These are phyloP conservation scores for Sphagnum fallax DNA, from an alignment of 228 moss, liverwort and hornwort species.

Conservation along the genomic window DNA sequence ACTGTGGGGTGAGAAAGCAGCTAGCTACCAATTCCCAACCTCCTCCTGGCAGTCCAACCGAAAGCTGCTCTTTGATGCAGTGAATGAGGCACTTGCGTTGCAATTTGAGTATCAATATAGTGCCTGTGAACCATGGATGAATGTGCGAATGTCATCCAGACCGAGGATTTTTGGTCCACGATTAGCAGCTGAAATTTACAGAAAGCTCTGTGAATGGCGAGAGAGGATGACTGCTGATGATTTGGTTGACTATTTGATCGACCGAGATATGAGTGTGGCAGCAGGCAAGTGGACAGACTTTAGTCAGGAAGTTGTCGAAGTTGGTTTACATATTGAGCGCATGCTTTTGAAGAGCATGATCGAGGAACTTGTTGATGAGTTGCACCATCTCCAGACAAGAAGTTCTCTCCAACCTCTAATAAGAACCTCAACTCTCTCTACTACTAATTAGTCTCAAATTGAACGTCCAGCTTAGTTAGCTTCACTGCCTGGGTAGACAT, in stretches of 20 bases:
- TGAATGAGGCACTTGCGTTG: constrained; percentile 39
- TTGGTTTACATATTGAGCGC: constrained; percentile 31
- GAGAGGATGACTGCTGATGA: constrained; percentile 18
- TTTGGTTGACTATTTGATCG: constrained; percentile 19
- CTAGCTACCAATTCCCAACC: too few species aligned
- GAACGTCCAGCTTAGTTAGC: too few species aligned
- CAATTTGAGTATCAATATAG: constrained; percentile 23
- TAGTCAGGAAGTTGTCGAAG: constrained; percentile 20
- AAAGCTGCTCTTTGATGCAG: constrained; percentile 46
- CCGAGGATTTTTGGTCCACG: constrained; percentile 20
- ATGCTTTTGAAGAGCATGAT: constrained; percentile 27
- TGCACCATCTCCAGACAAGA: background rate
- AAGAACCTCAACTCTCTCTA: too few species aligned
- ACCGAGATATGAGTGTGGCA: constrained; percentile 43
- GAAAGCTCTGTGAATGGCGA: constrained; percentile 41
- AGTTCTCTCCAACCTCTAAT: too few species aligned
- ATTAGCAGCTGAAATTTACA: constrained; percentile 42
- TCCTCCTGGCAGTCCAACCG: constrained; percentile 37
- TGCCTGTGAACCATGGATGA: constrained; percentile 22
- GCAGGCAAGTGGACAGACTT: constrained; percentile 39
- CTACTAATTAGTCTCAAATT: too few species aligned
- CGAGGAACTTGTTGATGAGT: constrained; percentile 28
- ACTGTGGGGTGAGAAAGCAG: too few species aligned
- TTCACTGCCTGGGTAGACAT: too few species aligned
- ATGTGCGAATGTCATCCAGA: constrained; percentile 7